Evolutionary conservation across 1,284 basidiomycete species (phyloP), one percentile per base, ranked within the genome.

Genomic region (Porodaedalea pini): DNA sequence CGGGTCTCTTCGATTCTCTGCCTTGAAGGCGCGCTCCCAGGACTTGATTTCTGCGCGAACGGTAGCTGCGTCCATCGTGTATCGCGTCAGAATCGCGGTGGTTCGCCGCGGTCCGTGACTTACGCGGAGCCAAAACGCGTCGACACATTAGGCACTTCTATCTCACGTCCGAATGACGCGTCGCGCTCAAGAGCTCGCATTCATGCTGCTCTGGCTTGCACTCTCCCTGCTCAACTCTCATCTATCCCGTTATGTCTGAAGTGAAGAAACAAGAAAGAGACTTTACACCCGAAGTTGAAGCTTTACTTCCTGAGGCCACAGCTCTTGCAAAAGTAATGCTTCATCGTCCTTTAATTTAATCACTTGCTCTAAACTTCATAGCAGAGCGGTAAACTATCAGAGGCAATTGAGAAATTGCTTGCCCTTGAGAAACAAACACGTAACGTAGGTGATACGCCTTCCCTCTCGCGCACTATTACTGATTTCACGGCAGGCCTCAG

Each of bases 381-480:
- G 51, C 63, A 90, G 88, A 73, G 83, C 56, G 92, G 90, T 43
- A 87, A 88, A 71, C 78, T 95, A 43, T 81, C 88, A 67, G 88
- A 92, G 41, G 93, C 90, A 11, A 75, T 98, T 17, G 97, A 99
- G 72, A 93, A 92, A 74, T 83, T 99, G 55, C 81, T 94, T 57
- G 75, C 77, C 2, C 78, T 99, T 1, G 97, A 99, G 75, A 99
- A 99, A 75, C 94, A 97, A 72, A 89, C 96, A 3, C 83, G 97
- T 73, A 98, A 98, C 78, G 96, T 94, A 62, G 54, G 85, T 70
- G 7, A 48, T 59, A 31, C 19, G 10, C 21, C 48, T 29, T 23
- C 27, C 7, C 36, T 55, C 1, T 7, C 7, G 2, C 7, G 47
- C 7, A 21, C 37, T 49, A 17, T 51, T 37, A 56, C 66, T 62